Conservation (phyloP, 1,284 basidiomycete species). For the Grifola frondosa region DNA sequence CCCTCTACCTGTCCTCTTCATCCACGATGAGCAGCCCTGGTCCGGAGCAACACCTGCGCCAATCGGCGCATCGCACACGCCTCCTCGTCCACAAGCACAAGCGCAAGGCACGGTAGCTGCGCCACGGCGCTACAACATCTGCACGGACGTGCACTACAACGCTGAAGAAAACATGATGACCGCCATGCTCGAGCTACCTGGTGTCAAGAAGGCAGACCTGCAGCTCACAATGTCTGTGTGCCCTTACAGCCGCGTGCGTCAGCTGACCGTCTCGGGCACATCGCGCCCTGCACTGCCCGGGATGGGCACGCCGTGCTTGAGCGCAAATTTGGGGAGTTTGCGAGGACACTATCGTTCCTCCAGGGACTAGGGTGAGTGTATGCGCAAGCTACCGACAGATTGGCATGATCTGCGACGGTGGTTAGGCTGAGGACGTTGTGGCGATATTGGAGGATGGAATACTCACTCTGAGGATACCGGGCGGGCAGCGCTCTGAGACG, state of each 20-base stretch:
- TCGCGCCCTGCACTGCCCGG: slow-evolving; percentile 36
- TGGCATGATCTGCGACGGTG: no score
- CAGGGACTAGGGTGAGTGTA: slow-evolving; percentile 52
- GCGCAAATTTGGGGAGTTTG: slow-evolving; percentile 52
- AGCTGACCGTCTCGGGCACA: slow-evolving; percentile 51
- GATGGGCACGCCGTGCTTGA: slow-evolving; percentile 40
- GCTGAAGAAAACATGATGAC: slow-evolving; percentile 43
- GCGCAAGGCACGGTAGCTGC: slow-evolving; percentile 1
- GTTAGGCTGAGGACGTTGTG: slow-evolving; percentile 26
- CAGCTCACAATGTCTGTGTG: slow-evolving; percentile 53
- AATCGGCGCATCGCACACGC: slow-evolving; percentile 2
- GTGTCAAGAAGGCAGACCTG: slow-evolving; percentile 53
- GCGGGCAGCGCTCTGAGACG: slow-evolving; percentile 18
- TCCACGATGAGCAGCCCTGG: slow-evolving; percentile 2
- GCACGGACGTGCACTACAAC: slow-evolving; percentile 54
- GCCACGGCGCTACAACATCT: slow-evolving; percentile 35
- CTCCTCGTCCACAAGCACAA: slow-evolving; percentile 6
- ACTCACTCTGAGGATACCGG: slow-evolving; percentile 30
- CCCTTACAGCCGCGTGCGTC: slow-evolving; percentile 52
- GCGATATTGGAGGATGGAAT: slow-evolving; percentile 31
- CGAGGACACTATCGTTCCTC: slow-evolving; percentile 56
- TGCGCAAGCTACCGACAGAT: no score
- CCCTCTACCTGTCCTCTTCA: slow-evolving; percentile 1
- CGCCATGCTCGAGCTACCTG: slow-evolving; percentile 64
- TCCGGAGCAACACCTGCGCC: slow-evolving; percentile 8